Evolutionary conservation across 176 grass and related monocot species (phyloP).

Genomic region (Aegilops umbellulata): DNA sequence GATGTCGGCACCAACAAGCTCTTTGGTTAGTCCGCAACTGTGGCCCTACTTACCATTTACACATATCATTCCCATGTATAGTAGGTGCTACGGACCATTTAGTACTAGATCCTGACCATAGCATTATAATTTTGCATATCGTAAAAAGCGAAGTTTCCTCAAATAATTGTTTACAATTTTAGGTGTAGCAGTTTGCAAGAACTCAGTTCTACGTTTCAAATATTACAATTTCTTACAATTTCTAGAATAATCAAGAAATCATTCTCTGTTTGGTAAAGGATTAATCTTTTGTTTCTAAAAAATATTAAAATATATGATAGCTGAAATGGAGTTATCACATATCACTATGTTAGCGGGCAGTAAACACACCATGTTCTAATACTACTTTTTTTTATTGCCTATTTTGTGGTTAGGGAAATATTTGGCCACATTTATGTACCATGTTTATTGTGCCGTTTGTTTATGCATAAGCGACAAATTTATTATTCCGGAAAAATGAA

Average conservation of each 20-base stretch:
- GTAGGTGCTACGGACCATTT: background rate
- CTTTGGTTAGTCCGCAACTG: slow-evolving; percentile 38
- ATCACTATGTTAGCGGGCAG: background rate
- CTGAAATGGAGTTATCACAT: background rate
- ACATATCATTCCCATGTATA: background rate
- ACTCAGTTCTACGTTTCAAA: background rate
- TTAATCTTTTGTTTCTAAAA: background rate
- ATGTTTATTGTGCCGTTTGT: background rate
- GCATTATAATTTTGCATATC: background rate
- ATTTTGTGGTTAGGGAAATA: background rate
- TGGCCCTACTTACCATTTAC: background rate
- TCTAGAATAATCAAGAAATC: background rate
- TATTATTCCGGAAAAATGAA: no score
- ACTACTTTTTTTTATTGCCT: background rate
- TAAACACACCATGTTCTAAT: no score
- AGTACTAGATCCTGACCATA: background rate
- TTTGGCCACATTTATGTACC: background rate
- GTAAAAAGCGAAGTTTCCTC: background rate
- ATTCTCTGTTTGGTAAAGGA: background rate
- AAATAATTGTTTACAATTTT: background rate
- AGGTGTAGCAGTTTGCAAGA: background rate
- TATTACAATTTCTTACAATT: no score
- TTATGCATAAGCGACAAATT: background rate
- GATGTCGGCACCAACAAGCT: slow-evolving; percentile 53
- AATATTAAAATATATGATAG: background rate